Evolutionary conservation across 345 rosid genomes (phyloP).

Genomic region (Lumnitzera littorea): DNA sequence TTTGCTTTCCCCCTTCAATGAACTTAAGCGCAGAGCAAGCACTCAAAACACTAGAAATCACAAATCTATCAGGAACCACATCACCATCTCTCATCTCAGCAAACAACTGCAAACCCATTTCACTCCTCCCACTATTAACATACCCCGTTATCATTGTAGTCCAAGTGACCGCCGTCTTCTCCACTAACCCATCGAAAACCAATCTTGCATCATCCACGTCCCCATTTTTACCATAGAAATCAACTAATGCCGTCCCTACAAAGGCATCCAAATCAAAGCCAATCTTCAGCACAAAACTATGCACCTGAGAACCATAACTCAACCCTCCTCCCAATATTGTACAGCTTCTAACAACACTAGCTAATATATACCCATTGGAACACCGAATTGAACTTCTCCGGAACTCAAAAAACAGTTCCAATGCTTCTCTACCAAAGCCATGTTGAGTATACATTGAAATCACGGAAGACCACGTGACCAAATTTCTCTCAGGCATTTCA

Average conservation of each 20-base stretch:
- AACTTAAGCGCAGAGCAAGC: conserved; percentile 49
- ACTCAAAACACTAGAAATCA: conserved; percentile 51
- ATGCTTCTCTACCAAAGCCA: conserved; percentile 36
- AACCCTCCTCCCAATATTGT: conserved; percentile 17
- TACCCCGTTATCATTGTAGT: conserved; percentile 59
- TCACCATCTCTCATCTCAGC: conserved; percentile 26
- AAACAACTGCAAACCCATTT: conserved; percentile 41
- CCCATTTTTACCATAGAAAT: conserved; percentile 42
- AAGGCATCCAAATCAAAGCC: conserved; percentile 55
- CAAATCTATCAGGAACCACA: conserved; percentile 41
- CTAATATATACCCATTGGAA: conserved; percentile 54
- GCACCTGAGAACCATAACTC: conserved; percentile 40
- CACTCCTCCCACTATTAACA: conserved; percentile 48
- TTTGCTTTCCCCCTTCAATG: conserved; percentile 57
- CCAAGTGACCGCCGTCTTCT: conserved; percentile 57
- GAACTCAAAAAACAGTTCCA: conserved; percentile 34
- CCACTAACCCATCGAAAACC: conserved; percentile 48
- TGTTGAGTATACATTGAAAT: conserved; percentile 51
- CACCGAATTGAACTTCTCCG: conserved; percentile 25
- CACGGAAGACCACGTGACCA: conserved; percentile 68
- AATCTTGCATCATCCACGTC: conserved; percentile 44
- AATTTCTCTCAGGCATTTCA: conserved; percentile 47
- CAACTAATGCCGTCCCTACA: conserved; percentile 63
- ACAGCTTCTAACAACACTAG: conserved; percentile 60
- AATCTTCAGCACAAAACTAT: conserved; percentile 38